Percentiles rank a stretch among this genome's conserved stretches.
These are phyloP conservation scores for Sungouiozyma ichnusensis DNA, from an alignment of 805 yeast species.

Conservation along the genomic window DNA sequence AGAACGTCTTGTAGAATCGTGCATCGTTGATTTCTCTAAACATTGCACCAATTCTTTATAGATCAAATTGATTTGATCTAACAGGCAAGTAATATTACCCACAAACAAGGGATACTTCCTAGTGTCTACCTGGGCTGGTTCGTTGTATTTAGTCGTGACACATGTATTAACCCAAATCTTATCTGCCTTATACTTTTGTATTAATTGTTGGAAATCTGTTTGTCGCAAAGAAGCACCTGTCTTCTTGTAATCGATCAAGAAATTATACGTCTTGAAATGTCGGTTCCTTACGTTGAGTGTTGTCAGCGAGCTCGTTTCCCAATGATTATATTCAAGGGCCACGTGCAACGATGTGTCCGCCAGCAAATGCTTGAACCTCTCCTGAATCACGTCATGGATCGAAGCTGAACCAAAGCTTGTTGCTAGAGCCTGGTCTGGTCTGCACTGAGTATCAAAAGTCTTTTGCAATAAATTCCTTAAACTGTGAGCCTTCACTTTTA, in stretches of 20 bases:
- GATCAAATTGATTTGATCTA: not conserved
- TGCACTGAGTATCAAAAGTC: too few relatives aligned
- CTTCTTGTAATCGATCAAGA: not conserved
- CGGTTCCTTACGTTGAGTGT: too few relatives aligned
- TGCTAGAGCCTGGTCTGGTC: too few relatives aligned
- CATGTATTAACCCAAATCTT: not conserved
- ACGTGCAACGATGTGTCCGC: too few relatives aligned
- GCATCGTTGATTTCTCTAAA: not conserved
- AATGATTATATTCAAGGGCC: too few relatives aligned
- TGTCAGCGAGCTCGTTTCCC: too few relatives aligned
- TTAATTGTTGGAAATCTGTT: not conserved
- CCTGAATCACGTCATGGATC: too few relatives aligned
- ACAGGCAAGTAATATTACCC: not conserved
- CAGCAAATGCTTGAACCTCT: too few relatives aligned
- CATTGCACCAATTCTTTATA: not conserved
- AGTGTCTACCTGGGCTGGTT: not conserved
- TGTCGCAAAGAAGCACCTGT: not conserved
- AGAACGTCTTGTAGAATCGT: too few relatives aligned
- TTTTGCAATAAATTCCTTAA: not conserved
- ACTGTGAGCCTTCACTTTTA: not conserved
- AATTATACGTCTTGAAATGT: not conserved
- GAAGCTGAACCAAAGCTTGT: too few relatives aligned
- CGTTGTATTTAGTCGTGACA: not conserved
- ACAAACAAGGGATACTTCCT: not conserved
- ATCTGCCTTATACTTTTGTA: not conserved